Percentiles rank a stretch among this genome's conserved stretches.
These are phyloP conservation scores for Pyrenophora teres DNA, from an alignment of 2,329 filamentous ascomycete genomes.

Conservation along the genomic window DNA sequence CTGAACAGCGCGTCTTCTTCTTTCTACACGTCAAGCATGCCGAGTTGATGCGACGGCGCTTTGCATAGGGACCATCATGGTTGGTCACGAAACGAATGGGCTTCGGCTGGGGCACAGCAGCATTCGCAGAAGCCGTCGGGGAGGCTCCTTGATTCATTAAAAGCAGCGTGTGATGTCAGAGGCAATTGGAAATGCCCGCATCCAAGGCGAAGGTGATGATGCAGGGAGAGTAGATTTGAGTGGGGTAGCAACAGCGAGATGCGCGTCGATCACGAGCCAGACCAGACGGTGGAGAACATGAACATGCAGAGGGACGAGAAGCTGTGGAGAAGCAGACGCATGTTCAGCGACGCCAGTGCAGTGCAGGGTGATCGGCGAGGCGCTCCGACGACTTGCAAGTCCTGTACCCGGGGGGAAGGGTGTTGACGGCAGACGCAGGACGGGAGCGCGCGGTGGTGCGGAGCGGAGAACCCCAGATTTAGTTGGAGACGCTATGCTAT, in stretches of 20 bases:
- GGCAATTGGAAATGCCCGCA: conserved; percentile 14
- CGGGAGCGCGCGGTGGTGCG: conserved; percentile 5
- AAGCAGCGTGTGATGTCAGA: conserved; percentile 18
- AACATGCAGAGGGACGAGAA: conserved; percentile 15
- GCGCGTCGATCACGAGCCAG: conserved; percentile 16
- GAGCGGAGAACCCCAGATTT: conserved; percentile 18
- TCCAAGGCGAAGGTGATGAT: conserved; percentile 6
- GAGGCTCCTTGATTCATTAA: conserved; percentile 44
- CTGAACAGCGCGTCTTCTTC: conserved; percentile 57
- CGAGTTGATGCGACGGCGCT: conserved; percentile 49
- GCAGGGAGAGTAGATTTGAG: conserved; percentile 12
- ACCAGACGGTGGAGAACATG: conserved; percentile 18
- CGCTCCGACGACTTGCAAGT: conserved; percentile 2
- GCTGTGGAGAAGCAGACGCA: conserved; percentile 25
- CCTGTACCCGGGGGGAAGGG: conserved; percentile 1
- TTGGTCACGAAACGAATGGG: conserved; percentile 51
- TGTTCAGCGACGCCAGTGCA: conserved; percentile 20
- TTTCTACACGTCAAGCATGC: conserved; percentile 55
- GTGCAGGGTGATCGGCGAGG: conserved; percentile 11
- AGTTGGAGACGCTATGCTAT: not conserved
- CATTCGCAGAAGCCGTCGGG: conserved; percentile 34
- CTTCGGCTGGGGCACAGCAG: conserved; percentile 39
- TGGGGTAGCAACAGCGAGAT: conserved; percentile 16
- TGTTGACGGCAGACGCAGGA: conserved; percentile 1
- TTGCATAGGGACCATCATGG: conserved; percentile 49